Conservation (phyloP, 179 eudicot genomes). For the Silene noctiflora region DNA sequence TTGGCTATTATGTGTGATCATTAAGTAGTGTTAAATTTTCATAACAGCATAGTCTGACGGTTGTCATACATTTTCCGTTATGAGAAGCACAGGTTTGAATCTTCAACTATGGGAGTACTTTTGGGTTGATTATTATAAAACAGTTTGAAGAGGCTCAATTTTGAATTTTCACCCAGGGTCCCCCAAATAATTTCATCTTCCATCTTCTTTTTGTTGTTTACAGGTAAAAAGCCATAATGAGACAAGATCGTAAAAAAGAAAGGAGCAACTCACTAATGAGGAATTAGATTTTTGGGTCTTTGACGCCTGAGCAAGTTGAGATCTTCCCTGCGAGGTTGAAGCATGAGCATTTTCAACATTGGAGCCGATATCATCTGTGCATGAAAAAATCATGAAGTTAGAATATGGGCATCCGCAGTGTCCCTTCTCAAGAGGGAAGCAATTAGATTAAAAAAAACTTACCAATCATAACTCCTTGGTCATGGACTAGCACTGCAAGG, state of each 20-base stretch:
- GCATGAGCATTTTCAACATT: constrained; percentile 73
- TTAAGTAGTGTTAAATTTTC: no score
- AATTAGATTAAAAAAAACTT: constrained; percentile 16
- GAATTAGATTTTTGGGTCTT: constrained; percentile 83
- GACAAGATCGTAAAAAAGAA: neutral
- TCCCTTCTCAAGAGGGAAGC: neutral
- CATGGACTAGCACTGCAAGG: constrained; percentile 84
- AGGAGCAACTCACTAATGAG: constrained; percentile 56
- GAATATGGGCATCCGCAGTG: neutral
- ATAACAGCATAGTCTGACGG: no score
- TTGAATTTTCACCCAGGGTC: no score
- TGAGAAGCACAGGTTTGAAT: no score
- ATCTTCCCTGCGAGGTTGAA: constrained; percentile 73
- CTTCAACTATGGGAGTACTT: no score
- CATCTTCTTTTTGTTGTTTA: neutral
- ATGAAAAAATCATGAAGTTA: constrained; percentile 1
- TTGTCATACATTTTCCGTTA: no score
- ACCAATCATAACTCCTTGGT: constrained; percentile 91
- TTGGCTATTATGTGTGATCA: no score
- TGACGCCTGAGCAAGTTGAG: constrained; percentile 76
- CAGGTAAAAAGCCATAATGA: neutral
- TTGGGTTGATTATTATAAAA: no score
- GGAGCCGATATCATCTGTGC: constrained; percentile 74
- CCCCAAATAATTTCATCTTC: no score
- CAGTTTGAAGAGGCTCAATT: no score